Evolutionary conservation across 1,284 basidiomycete genomes (phyloP).

Genomic region (Ganoderma resinaceum): DNA sequence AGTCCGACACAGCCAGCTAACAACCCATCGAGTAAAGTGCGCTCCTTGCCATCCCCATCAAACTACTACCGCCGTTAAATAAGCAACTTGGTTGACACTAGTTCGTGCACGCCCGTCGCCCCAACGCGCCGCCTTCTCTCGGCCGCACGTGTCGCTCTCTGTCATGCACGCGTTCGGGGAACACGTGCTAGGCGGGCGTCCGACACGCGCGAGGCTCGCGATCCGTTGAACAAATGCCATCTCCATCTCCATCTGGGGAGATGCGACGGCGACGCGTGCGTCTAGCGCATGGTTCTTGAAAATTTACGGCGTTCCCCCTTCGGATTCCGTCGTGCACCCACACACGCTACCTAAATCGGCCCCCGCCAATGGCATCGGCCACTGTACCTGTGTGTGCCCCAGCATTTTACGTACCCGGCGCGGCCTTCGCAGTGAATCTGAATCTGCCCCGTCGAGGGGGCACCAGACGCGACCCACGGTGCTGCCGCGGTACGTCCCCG

Average conservation of each 20-base stretch:
- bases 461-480: not conserved
- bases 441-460: not conserved
- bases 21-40: not conserved
- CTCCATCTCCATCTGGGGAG: too few species aligned
- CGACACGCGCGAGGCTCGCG: slow-evolving; percentile 1
- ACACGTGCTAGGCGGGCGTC: not conserved
- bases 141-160: not conserved
- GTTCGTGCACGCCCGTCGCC: too few species aligned
- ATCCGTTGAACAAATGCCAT: not conserved
- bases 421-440: not conserved
- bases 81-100: not conserved
- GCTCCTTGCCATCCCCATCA: not conserved
- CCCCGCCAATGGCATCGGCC: not conserved
- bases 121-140: not conserved
- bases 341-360: not conserved
- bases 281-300: not conserved
- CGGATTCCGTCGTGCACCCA: not conserved
- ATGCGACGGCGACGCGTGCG: not conserved
- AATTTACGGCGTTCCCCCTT: not conserved
- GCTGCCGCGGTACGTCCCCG: not conserved
- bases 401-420: not conserved
- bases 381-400: not conserved
- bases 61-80: not conserved
- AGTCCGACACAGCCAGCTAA: not conserved
- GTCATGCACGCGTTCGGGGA: not conserved